phyloP scores from a whole-genome alignment of 495 filamentous ascomycete species.

The Cryomyces minteri region DNA sequence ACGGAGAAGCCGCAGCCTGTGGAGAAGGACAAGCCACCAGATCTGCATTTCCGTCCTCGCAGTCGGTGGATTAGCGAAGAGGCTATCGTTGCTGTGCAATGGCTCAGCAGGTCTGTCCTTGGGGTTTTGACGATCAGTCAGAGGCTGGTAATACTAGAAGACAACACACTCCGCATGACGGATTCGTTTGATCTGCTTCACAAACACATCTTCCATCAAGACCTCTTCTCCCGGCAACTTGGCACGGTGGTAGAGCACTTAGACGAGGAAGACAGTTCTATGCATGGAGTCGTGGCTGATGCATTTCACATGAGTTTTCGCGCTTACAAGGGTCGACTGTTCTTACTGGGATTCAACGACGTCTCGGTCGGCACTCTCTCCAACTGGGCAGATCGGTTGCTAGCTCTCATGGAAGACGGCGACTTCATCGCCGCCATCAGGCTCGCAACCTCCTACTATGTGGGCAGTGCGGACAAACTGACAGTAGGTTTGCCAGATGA shows the following conservation, averaged over 20 bases:
- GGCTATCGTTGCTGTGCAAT: slow-evolving; percentile 90
- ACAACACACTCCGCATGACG: slow-evolving; percentile 68
- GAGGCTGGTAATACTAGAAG: slow-evolving; percentile 79
- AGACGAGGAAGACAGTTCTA: slow-evolving; percentile 69
- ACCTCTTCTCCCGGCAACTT: slow-evolving; percentile 72
- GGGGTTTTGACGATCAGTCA: slow-evolving; percentile 87
- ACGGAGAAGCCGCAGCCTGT: slow-evolving; percentile 40
- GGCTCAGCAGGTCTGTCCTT: slow-evolving; percentile 86
- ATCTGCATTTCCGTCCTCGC: slow-evolving; percentile 59
- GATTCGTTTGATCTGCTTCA: slow-evolving; percentile 86
- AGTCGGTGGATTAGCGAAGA: slow-evolving; percentile 90
- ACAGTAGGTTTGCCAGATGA: slow-evolving; percentile 90
- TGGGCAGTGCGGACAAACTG: slow-evolving; percentile 71
- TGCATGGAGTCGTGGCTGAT: slow-evolving; percentile 93
- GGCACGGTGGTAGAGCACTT: slow-evolving; percentile 69
- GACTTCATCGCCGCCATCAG: slow-evolving; percentile 82
- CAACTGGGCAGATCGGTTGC: slow-evolving; percentile 96
- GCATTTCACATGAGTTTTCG: slow-evolving; percentile 97
- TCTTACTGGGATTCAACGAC: slow-evolving; percentile 80
- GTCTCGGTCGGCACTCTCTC: slow-evolving; percentile 76
- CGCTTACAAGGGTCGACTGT: slow-evolving; percentile 83
- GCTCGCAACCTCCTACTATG: slow-evolving; percentile 81
- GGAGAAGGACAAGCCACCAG: slow-evolving; percentile 49
- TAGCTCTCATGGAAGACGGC: slow-evolving; percentile 88
- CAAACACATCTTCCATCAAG: slow-evolving; percentile 80